Conservation (phyloP, 1,284 basidiomycete species). For the Leccinum solheimii region DNA sequence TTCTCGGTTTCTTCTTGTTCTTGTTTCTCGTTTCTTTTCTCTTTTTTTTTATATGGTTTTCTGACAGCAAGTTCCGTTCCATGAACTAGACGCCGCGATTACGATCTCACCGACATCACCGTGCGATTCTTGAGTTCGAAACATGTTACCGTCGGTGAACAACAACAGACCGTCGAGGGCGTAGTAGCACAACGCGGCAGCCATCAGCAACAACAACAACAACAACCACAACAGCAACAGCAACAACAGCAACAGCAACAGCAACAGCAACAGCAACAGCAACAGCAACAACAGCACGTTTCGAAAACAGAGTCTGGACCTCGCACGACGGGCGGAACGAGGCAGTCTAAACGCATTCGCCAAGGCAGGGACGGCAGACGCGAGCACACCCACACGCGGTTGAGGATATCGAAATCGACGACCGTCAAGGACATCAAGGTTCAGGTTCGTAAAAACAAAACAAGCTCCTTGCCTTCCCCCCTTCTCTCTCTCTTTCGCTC, state of each 20-base stretch:
- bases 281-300: conserved; percentile 7
- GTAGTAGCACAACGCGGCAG: conserved; percentile 19
- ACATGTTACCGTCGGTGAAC: conserved; percentile 23
- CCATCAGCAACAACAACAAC: conserved; percentile 5
- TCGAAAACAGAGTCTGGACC: conserved; percentile 31
- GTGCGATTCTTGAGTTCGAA: conserved; percentile 41
- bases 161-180: conserved; percentile 20
- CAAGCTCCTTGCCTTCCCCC: not conserved
- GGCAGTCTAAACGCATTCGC: conserved; percentile 69
- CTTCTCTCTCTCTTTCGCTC: not conserved
- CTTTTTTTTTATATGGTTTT: not conserved
- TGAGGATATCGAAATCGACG: conserved; percentile 62
- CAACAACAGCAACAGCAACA: not conserved
- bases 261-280: not conserved
- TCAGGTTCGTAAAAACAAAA: conserved; percentile 45
- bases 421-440: conserved; percentile 77
- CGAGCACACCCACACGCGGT: conserved; percentile 42
- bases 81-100: conserved; percentile 47
- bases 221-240: no score
- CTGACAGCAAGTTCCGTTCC: conserved; percentile 19
- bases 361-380: conserved; percentile 48
- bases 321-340: conserved; percentile 33
- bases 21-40: conserved; percentile 1
- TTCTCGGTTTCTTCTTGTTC: not conserved
- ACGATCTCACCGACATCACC: conserved; percentile 52